Conservation (phyloP, 2,329 filamentous ascomycete genomes). For the Tolypocladium ophioglossoides region DNA sequence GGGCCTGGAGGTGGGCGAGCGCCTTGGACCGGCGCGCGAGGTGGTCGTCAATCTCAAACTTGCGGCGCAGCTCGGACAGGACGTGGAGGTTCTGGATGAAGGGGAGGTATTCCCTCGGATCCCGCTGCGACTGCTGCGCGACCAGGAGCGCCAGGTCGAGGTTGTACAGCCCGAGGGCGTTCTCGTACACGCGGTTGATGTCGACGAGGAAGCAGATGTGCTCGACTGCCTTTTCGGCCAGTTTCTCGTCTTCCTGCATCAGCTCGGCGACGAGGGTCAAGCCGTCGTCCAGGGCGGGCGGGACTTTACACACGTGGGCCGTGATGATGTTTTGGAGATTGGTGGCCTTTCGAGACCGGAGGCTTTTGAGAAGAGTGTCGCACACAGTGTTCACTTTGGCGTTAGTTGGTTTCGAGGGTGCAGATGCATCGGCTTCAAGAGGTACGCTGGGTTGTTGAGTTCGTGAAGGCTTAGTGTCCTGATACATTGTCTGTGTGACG, state of each 20-base stretch:
- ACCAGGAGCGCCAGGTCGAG: constrained; percentile 82
- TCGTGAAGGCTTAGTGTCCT: constrained; percentile 56
- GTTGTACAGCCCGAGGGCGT: constrained; percentile 83
- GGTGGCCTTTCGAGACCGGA: constrained; percentile 50
- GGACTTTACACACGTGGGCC: constrained; percentile 85
- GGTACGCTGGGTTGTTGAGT: constrained; percentile 4
- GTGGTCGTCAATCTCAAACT: constrained; percentile 83
- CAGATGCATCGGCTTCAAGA: constrained; percentile 5
- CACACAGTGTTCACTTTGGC: constrained; percentile 81
- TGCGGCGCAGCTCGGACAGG: constrained; percentile 57
- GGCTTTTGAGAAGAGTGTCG: constrained; percentile 63
- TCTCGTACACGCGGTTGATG: constrained; percentile 82
- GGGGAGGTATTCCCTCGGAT: constrained; percentile 89
- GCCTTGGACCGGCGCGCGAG: constrained; percentile 70
- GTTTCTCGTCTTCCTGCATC: constrained; percentile 53
- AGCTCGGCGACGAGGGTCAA: constrained; percentile 69
- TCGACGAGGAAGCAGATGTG: constrained; percentile 97
- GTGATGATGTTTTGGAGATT: constrained; percentile 89
- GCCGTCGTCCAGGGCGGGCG: constrained; percentile 81
- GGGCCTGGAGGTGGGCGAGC: constrained; percentile 60
- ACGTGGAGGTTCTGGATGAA: constrained; percentile 83
- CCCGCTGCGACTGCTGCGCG: constrained; percentile 91
- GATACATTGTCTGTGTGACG: constrained; percentile 87
- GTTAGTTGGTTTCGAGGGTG: constrained; percentile 9
- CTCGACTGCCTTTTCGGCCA: constrained; percentile 82